Base-by-base conservation (phyloP, 164 flowering plant genomes). In the Umbellularia californica region DNA sequence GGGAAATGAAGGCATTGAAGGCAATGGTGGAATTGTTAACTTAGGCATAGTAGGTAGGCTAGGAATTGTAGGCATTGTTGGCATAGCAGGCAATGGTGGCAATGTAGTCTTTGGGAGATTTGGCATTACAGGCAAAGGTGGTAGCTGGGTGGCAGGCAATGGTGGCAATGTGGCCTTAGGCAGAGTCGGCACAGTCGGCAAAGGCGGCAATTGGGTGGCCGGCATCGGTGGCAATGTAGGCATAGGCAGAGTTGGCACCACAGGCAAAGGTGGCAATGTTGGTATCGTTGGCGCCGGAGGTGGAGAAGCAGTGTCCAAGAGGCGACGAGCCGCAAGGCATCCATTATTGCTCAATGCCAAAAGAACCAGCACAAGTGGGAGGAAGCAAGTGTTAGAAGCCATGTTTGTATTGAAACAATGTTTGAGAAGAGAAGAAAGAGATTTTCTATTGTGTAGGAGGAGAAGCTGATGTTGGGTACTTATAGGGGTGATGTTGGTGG, bases 221-320 rank as follows among this genome's bases (percentile, higher is more conserved):
- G 24, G 64, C 10, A 60, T 5, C 17, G 64, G 64, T 60, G 67
- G 67, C 25, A 64, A 7, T 22, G 27, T 64, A 14, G 67, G 67
- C 33, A 3, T 64, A 22, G 67, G 67, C 25, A 24, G 67, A 64
- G 67, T 64, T 25, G 67, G 33, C 67, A 25, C 28, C 4, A 27
- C 28, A 64, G 67, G 67, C 67, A 64, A 22, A 64, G 67, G 67
- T 11, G 67, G 67, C 27, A 64, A 64, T 22, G 67, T 64, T 25
- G 67, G 67, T 13, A 65, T 1, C 13, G 14, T 25, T 1, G 7
- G 67, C 28, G 12, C 28, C 25, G 67, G 14, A 7, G 67, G 68
- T 25, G 68, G 30, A 30, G 35, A 30, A 2, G 67, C 15, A 64
- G 67, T 64, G 67, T 64, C 67, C 67, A 64, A 24, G 27, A 64